Base-by-base conservation (phyloP, 2,329 filamentous ascomycete genomes). In the Aschersonia sp. region DNA sequence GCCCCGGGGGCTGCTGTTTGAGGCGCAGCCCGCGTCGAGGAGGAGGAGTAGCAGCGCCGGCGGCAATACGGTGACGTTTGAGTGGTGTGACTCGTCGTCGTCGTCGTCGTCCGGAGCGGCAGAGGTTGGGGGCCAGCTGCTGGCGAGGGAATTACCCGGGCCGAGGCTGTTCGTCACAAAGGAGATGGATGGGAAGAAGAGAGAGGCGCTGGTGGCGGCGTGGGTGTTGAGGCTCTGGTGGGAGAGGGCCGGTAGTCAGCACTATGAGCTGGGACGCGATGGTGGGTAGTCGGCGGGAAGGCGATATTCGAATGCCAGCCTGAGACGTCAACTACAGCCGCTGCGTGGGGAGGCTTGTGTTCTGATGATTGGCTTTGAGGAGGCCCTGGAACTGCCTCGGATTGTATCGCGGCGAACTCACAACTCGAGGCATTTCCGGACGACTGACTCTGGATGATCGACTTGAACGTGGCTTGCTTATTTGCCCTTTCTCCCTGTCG, bases 181-280 rank as follows among this genome's bases (percentile, higher is more conserved):
- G 10, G 56, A 60, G 52, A 57, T 65, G 58, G 51, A 51, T 14
- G 47, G 47, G 5, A 52, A 52, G 7, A 45, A 52, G 49, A 53
- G 63, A 4, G 64, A 66, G 46, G 63, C 60, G 5, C 56, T 66
- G 22, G 62, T 62, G 7, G 54, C 57, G 4, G 59, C 62, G 7
- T 66, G 64, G 64, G 55, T 65, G 45, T 43, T 62, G 44, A 57
- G 61, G 44, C 46, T 62, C 30, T 66, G 64, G 64, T 57, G 56
- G 44, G 57, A 59, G n/a, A 39, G 60, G 32, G 56, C 61, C 41
- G 49, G 37, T 12, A 46, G 43, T 31, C 31, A 30, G 30, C 12
- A 42, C 44, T 44, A 46, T 41, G 47, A 49, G 30, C 45, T 41
- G 43, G 37, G 44, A 44, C 31, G 11, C 12, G n/a, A 30, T 8